phyloP scores from a whole-genome alignment of 768 basidiomycete genomes.

The Suillus bovinus region DNA sequence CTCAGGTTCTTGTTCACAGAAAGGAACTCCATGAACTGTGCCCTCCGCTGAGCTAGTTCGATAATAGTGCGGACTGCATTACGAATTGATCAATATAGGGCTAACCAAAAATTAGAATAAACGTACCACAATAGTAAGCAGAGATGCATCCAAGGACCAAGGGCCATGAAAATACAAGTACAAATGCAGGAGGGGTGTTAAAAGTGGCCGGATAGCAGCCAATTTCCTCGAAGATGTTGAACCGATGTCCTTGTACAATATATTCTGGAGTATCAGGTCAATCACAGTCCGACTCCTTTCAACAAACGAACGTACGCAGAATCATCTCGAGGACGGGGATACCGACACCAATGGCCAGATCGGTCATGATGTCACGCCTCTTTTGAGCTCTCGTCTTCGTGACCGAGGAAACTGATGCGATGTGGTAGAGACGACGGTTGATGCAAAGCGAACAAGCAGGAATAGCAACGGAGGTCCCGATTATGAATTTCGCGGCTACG shows the following conservation, averaged over 20 bases:
- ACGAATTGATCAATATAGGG: constrained; percentile 8
- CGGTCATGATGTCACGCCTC: constrained; percentile 42
- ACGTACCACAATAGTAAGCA: constrained; percentile 41
- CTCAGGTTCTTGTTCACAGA: constrained; percentile 43
- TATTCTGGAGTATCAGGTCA: constrained; percentile 36
- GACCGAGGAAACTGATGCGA: constrained; percentile 44
- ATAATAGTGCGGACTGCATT: constrained; percentile 30
- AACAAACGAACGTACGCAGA: constrained; percentile 38
- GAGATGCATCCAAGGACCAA: constrained; percentile 42
- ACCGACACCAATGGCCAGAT: constrained; percentile 45
- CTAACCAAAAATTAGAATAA: too few species aligned
- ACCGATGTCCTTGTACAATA: constrained; percentile 53
- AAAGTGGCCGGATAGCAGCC: constrained; percentile 46
- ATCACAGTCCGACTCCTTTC: background rate
- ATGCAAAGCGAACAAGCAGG: constrained; percentile 39
- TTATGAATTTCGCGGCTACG: constrained; percentile 20
- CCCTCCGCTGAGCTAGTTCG: constrained; percentile 31
- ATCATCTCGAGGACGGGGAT: constrained; percentile 48
- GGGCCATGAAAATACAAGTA: constrained; percentile 40
- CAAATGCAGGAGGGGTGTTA: constrained; percentile 37
- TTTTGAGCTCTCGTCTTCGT: constrained; percentile 48
- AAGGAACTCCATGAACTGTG: constrained; percentile 39
- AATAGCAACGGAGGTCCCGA: constrained; percentile 16
- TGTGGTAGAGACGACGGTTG: constrained; percentile 34
- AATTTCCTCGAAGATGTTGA: constrained; percentile 46